Base-by-base conservation (phyloP, 495 filamentous ascomycete genomes). In the Amorphotheca resinae region DNA sequence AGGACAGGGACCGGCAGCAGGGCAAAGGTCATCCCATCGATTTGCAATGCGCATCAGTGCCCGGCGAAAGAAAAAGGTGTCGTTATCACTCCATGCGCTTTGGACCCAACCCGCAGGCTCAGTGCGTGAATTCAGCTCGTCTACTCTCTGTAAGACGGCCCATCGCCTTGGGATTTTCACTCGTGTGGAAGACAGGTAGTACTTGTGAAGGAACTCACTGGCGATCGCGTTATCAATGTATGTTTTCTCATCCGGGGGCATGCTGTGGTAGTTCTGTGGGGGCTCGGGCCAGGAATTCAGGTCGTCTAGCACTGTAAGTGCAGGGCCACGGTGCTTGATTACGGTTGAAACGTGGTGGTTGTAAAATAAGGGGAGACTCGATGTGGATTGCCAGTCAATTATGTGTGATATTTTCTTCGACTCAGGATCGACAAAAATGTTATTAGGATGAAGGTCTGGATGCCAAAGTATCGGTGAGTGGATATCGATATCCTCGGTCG, bases 61-160 rank as follows among this genome's bases (percentile, higher is more conserved):
- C 16, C 59, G 20, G 12, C 61, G 59, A 17, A 64, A 53, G 14
- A 57, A 63, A 33, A 66, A 63, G 0, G 63, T 38, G 50, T 62
- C 54, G 15, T 31, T 7, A 28, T 48, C 21, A 9, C 34, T 15
- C 38, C 38, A 47, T 33, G 41, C 30, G 7, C 15, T 59, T 16
- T 42, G 38, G 26, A 59, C 34, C 17, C 38, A n/a, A 23, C 42
- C 33, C 22, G 22, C 39, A 42, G 12, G 52, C 26, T 37, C 23
- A 36, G 23, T 45, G 38, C 34, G 22, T 30, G 26, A 30, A 30
- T 12, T 30, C 26, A 30, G 26, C 26, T 30, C 26, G 26, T 30
- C 12, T 6, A 7, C 7, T 30, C 6, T 6, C 26, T 30, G 26
- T 12, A 30, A 12, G 12, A 12, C 54, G 15, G 40, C 42, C 57